Percentiles rank a stretch among this genome's conserved stretches.
These are phyloP conservation scores for Globisporangium solare DNA, from an alignment of 352 stramenopile species.

Conservation along the genomic window DNA sequence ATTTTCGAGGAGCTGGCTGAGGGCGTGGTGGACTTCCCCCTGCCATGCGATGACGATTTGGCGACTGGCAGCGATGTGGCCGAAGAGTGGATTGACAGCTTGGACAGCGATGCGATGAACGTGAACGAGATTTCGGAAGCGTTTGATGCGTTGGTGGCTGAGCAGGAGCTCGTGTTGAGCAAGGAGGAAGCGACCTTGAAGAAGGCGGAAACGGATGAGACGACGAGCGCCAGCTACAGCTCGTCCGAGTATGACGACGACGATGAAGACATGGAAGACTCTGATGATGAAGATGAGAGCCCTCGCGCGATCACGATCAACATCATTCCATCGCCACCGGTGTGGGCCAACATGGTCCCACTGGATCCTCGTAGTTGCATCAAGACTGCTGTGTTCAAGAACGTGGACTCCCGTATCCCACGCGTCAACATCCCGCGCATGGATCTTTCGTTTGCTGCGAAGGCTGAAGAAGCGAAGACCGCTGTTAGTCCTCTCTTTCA, in stretches of 20 bases:
- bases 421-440: conserved; percentile 63
- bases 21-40: conserved; percentile 46
- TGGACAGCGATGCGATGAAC: conserved; percentile 67
- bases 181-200: conserved; percentile 19
- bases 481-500: conserved; percentile 5
- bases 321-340: conserved; percentile 47
- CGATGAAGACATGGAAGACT: conserved; percentile 20
- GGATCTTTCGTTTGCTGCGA: conserved; percentile 45
- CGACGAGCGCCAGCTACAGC: conserved; percentile 34
- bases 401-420: conserved; percentile 74
- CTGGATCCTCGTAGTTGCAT: conserved; percentile 78
- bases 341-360: conserved; percentile 48
- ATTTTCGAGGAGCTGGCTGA: conserved; percentile 73
- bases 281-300: conserved; percentile 20
- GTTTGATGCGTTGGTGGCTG: conserved; percentile 55
- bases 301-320: conserved; percentile 16
- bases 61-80: conserved; percentile 23
- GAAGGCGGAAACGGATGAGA: conserved; percentile 31
- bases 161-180: conserved; percentile 28
- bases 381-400: conserved; percentile 69
- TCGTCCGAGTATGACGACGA: conserved; percentile 24
- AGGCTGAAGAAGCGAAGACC: conserved; percentile 17
- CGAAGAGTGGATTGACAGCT: conserved; percentile 52
- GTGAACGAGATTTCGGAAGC: conserved; percentile 66
- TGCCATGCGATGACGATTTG: conserved; percentile 52